Evolutionary conservation across 2,329 filamentous ascomycete genomes (phyloP), one percentile per base, ranked within the genome.

Genomic region (Aspergillus transmontanensis): DNA sequence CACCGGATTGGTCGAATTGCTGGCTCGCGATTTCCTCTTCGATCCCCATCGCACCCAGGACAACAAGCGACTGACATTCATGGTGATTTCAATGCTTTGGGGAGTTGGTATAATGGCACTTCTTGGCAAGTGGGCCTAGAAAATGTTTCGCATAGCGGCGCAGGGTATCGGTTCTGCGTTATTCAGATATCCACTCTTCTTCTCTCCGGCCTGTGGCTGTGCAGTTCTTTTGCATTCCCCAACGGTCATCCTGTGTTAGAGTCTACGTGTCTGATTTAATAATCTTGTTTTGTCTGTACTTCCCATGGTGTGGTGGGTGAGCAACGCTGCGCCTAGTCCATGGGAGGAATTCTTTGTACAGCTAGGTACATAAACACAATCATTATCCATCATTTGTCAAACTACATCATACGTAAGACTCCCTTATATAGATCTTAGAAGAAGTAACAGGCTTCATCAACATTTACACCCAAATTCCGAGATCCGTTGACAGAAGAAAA

Each of bases 11-110:
- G 82, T 85, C 9, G 82, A 85, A 71, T 61, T 85, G 64, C 65
- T 85, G 64, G 83, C 82, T 1, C 68, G 81, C 4, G 83, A 84
- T 59, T 84, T 85, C 65, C 66, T 84, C 67, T 84, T 84, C 68
- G 83, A 84, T 68, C 77, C 75, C 55, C 75, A 80, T 46, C 72
- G 82, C 43, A 82, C 80, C 3, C 77, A 76, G 63, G 72, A 78
- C 55, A 71, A 70, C 55, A 75, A 66, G 48, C 66, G 78, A 14
- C 59, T 83, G 63, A 60, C 74, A 0, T 83, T 81, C 55, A 83
- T 83, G 79, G 61, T 83, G 45, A 62, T 73, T 5, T 80, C 75
- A 41, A 51, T 73, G 56, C 71, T 80, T 19, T 50, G 83, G 32
- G 83, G 83, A 9, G 73, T 77, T 2, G 78, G 73, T 1, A 45